A percentile compares a stretch with the other conserved stretches of the same genome.
phyloP scores from a whole-genome alignment of 805 yeast species.

The Cyberlindnera veronae region DNA sequence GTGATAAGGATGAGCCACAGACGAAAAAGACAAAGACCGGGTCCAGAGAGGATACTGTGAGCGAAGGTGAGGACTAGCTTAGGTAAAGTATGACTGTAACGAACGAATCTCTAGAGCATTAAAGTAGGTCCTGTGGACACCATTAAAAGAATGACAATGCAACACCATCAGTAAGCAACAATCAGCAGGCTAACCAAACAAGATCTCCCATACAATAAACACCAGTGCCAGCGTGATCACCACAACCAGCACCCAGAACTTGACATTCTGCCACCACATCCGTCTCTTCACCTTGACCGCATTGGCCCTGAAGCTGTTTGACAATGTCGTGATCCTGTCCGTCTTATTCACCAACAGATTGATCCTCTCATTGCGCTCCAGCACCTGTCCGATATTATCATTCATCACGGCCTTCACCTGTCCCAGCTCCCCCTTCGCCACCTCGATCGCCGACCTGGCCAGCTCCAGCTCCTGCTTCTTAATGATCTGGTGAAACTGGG shows the following conservation, averaged over 20 bases:
- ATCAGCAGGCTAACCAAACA: conserved; percentile 37
- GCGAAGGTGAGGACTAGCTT: conserved; percentile 10
- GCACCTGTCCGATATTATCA: conserved; percentile 55
- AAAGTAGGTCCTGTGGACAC: not conserved
- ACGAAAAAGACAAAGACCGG: conserved; percentile 17
- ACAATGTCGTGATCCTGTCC: conserved; percentile 48
- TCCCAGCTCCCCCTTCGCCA: conserved; percentile 48
- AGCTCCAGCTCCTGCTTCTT: conserved; percentile 47
- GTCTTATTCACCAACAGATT: conserved; percentile 57
- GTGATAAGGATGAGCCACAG: conserved; percentile 15
- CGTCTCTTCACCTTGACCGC: conserved; percentile 49
- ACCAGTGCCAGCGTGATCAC: conserved; percentile 57
- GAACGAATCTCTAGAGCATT: not conserved
- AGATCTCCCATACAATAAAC: conserved; percentile 68
- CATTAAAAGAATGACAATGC: not conserved
- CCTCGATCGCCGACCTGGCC: conserved; percentile 28
- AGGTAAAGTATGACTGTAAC: not conserved
- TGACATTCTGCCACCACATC: conserved; percentile 54
- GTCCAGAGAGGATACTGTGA: conserved; percentile 16
- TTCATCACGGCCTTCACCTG: conserved; percentile 56
- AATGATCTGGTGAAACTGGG: conserved; percentile 53
- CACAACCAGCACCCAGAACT: conserved; percentile 56
- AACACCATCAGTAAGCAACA: not conserved
- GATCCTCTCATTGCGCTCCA: conserved; percentile 59
- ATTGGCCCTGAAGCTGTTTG: conserved; percentile 51